Evolutionary conservation across 2,329 filamentous ascomycete species (phyloP), one percentile per base, ranked within the genome.

Genomic region (Atkinsonella texensis): DNA sequence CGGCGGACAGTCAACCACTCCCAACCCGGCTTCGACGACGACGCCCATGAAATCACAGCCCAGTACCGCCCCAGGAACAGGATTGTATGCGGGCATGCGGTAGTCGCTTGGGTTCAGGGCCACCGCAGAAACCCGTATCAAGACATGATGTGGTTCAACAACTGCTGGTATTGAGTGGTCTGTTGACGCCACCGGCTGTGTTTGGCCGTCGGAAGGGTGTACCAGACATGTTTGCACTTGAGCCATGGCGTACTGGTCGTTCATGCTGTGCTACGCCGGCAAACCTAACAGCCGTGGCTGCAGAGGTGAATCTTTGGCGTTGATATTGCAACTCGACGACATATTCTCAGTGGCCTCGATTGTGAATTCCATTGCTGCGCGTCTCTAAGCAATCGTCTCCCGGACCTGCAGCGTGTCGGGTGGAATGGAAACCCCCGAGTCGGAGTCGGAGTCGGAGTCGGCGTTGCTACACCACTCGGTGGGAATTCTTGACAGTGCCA

Each of bases 1-100:
- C 5, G 32, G 45, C 58, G 50, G 8, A 31, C 8, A 32, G 7
- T 20, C 15, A 5, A 4, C 23, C 11, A 28, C 43, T 15, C 5
- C 4, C 9, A 10, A 15, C 43, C 43, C 43, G 10, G 43, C 43
- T 10, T 47, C 42, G 2, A 57, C 52, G 31, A 59, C 53, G 6
- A 54, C 49, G 38, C 62, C 62, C 17, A 51, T 57, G 32, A 64
- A 63, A 40, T 65, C 62, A 44, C 58, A 61, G 1, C 61, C 61
- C 1, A 50, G 23, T 3, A 33, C 43, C 15, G 46, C 50, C n/a
- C 55, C 56, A 5, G 49, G 45, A 15, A 38, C 41, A 11, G 48
- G 48, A 44, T 58, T 59, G 33, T 60, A 38, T 1, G 39, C 53
- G 1, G 56, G 35, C 57, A 62, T 63, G 46, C 65, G 65, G 55